Percentiles rank a stretch among this genome's conserved stretches.
phyloP scores from a whole-genome alignment of 148 eudicot genomes.

The Rhododendron ferrugineum region DNA sequence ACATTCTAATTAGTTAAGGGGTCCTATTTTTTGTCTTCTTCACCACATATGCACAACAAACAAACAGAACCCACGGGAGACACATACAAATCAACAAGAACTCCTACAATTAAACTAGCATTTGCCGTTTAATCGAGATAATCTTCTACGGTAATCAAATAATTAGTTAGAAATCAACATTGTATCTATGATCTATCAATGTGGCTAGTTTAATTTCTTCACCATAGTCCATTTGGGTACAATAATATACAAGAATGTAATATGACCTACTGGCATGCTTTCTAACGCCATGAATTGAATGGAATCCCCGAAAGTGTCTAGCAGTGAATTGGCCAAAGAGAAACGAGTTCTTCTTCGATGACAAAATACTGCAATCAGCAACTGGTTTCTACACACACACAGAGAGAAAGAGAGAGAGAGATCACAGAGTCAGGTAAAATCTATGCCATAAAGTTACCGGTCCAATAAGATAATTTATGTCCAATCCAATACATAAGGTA shows the following conservation, averaged over 20 bases:
- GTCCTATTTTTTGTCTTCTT: background rate
- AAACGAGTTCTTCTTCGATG: constrained; percentile 42
- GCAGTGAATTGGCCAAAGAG: constrained; percentile 41
- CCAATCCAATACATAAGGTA: background rate
- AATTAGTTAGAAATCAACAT: background rate
- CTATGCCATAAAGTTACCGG: background rate
- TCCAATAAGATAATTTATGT: background rate
- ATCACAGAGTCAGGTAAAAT: background rate
- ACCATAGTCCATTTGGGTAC: background rate
- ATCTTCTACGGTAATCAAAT: background rate
- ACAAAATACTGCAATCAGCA: constrained; percentile 24
- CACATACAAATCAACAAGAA: background rate
- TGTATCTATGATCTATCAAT: background rate
- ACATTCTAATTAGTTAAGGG: background rate
- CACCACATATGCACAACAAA: background rate
- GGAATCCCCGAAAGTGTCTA: constrained; percentile 27
- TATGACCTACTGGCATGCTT: constrained; percentile 28
- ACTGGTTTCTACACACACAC: constrained; percentile 20
- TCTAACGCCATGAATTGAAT: constrained; percentile 12
- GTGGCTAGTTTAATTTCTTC: background rate
- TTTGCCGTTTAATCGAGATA: background rate
- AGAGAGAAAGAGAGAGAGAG: background rate
- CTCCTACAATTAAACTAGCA: background rate
- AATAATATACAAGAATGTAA: background rate
- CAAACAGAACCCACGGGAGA: background rate